These are phyloP conservation scores for Helotiales sp. DNA, from an alignment of 2,329 filamentous ascomycete genomes.

Conservation along the genomic window DNA sequence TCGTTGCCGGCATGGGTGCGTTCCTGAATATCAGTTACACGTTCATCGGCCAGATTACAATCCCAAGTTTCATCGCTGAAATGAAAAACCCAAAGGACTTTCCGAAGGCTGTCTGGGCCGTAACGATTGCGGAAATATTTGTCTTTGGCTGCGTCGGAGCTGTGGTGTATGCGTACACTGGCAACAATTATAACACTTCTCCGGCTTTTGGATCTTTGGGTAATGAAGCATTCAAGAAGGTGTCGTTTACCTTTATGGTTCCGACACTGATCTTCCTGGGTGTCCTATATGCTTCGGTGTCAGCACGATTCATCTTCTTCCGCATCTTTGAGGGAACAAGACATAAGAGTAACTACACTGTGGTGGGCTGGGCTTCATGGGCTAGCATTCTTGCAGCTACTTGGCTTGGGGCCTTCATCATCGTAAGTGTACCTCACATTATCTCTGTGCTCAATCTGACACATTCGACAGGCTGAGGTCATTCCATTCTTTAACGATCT, in stretches of 20 bases:
- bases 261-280: conserved; percentile 92
- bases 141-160: conserved; percentile 81
- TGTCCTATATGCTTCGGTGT: conserved; percentile 87
- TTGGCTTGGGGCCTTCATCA: conserved; percentile 90
- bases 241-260: conserved; percentile 93
- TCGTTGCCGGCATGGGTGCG: conserved; percentile 79
- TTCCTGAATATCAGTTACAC: conserved; percentile 97
- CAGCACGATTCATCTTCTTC: conserved; percentile 89
- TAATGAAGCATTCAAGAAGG: conserved; percentile 75
- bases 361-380: conserved; percentile 81
- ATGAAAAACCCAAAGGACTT: conserved; percentile 84
- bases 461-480: conserved; percentile 62
- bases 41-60: conserved; percentile 92
- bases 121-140: conserved; percentile 84
- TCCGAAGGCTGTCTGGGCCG: conserved; percentile 87
- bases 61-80: conserved; percentile 93
- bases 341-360: conserved; percentile 79
- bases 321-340: conserved; percentile 76
- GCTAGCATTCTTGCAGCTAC: conserved; percentile 68
- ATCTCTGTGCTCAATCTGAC: not conserved
- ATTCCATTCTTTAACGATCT: conserved; percentile 86
- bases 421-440: conserved; percentile 45
- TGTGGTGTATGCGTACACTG: conserved; percentile 83
- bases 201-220: conserved; percentile 85
- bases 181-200: conserved; percentile 83